These are phyloP conservation scores for Fomitopsis pinicola DNA, from an alignment of 1,284 basidiomycete genomes.

Conservation along the genomic window DNA sequence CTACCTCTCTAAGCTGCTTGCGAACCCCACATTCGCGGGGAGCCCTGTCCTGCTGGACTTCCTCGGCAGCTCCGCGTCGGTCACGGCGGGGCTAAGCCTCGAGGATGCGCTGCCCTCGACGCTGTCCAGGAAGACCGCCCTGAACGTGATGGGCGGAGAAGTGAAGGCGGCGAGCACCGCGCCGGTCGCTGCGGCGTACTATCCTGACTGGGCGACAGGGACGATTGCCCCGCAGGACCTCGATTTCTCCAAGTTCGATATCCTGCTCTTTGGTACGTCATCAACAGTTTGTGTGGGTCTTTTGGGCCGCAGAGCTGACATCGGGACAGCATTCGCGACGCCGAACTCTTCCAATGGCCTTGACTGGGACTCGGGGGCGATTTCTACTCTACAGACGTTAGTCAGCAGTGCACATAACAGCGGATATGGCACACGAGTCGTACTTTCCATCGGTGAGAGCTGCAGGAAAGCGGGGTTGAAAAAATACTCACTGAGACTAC, in stretches of 20 bases:
- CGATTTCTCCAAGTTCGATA: slow-evolving; percentile 69
- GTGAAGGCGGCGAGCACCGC: slow-evolving; percentile 1
- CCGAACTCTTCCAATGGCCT: slow-evolving; percentile 57
- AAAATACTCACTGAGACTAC: background rate
- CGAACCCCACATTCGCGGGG: slow-evolving; percentile 29
- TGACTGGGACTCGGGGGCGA: slow-evolving; percentile 52
- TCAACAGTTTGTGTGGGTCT: background rate
- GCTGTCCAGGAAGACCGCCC: slow-evolving; percentile 37
- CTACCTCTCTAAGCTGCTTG: slow-evolving; percentile 38
- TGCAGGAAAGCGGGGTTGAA: background rate
- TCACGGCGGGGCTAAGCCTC: slow-evolving; percentile 29
- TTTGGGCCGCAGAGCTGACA: background rate
- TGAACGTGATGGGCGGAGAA: background rate
- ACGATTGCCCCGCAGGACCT: slow-evolving; percentile 57
- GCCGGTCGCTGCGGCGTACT: slow-evolving; percentile 48
- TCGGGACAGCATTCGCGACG: slow-evolving; percentile 58
- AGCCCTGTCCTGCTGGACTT: slow-evolving; percentile 35
- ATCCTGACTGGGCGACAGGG: slow-evolving; percentile 63
- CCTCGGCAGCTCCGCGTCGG: slow-evolving; percentile 21
- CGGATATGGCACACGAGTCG: slow-evolving; percentile 58
- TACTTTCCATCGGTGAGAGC: slow-evolving; percentile 66
- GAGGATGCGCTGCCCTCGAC: slow-evolving; percentile 45
- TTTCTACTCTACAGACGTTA: slow-evolving; percentile 53
- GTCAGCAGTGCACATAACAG: slow-evolving; percentile 56
- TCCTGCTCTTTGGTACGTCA: slow-evolving; percentile 56